Evolutionary conservation across 345 rosid genomes (phyloP), one percentile per base, ranked within the genome.

Genomic region (Punica granatum): DNA sequence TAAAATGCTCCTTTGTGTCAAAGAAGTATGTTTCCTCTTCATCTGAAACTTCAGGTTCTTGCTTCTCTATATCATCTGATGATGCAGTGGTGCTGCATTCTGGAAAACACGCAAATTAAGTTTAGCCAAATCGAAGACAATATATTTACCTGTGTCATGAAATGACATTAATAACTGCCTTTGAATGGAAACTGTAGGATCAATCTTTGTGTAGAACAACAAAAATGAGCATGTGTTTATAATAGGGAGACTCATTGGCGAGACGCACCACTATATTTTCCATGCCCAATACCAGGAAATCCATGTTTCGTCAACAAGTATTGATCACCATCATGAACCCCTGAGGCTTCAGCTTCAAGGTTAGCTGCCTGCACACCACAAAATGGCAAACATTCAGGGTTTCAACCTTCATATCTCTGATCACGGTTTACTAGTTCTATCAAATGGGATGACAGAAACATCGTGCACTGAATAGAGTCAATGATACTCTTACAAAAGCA

Each of bases 31-130:
- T 69, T 74, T 86, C 90, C 58, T 89, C 99, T 70, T 88, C 97
- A 68, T 94, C 96, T n/a, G 95, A 90, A 18, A 78, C 85, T 67
- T 85, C 92, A 64, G 84, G 81, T 78, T 92, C 98, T 81, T 81
- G 99, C 64, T 91, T 91, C 83, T 89, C 96, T 74, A 84, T 76
- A 75, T 83, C 99, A 78, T 92, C 99, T 75, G 98, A 94, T 71
- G 99, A 94, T 80, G 88, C 93, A 42, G 98, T 90, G 19, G 96
- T 89, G 82, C 98, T 92, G 85, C 89, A 92, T 81, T 89, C 98
- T 94, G 87, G 73, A 78, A 85, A 76, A 73, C 78, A 70, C 59
- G 74, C 72, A 31, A 74, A 44, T 3, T 7, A 25, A 42, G 58
- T 56, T 61, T 25, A 59, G 61, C 61, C 13, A 0, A 2, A 10